These are phyloP conservation scores for Mycena crocata DNA, from an alignment of 768 basidiomycete species.

Conservation along the genomic window DNA sequence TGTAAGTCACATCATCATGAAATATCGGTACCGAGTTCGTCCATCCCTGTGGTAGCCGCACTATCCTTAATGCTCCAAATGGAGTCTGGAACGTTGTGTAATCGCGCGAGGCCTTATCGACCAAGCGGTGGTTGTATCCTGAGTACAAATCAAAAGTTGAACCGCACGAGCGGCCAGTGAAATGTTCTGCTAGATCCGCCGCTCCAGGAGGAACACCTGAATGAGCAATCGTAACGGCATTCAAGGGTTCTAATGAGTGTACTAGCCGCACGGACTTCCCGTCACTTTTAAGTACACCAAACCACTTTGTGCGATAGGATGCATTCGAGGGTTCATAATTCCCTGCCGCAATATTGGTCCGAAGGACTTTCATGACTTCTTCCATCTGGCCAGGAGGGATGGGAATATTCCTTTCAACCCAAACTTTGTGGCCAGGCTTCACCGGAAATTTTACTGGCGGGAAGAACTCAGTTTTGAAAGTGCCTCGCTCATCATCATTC, in stretches of 20 bases:
- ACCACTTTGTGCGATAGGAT: constrained; percentile 7
- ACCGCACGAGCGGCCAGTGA: constrained; percentile 22
- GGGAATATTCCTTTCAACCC: constrained; percentile 31
- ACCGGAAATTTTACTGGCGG: too few relatives aligned
- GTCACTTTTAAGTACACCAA: constrained; percentile 32
- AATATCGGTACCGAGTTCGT: constrained; percentile 31
- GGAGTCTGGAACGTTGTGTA: constrained; percentile 48
- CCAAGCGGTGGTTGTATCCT: constrained; percentile 41
- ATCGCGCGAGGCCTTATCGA: constrained; percentile 41
- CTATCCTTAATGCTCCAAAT: constrained; percentile 35
- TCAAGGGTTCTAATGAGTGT: constrained; percentile 37
- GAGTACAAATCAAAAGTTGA: constrained; percentile 39
- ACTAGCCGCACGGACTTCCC: constrained; percentile 22
- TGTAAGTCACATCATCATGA: constrained; percentile 17
- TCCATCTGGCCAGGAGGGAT: constrained; percentile 35
- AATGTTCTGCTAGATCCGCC: constrained; percentile 20
- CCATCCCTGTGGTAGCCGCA: constrained; percentile 44
- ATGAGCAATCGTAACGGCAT: constrained; percentile 39
- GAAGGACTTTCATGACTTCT: neutral
- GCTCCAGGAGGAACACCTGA: constrained; percentile 27
- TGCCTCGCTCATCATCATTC: constrained; percentile 30
- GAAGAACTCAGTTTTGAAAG: neutral
- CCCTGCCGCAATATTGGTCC: neutral
- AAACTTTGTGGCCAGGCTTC: neutral
- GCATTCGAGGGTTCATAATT: constrained; percentile 11